Conservation (phyloP, 2,329 filamentous ascomycete species). For the Ophiostoma tasmaniense region DNA sequence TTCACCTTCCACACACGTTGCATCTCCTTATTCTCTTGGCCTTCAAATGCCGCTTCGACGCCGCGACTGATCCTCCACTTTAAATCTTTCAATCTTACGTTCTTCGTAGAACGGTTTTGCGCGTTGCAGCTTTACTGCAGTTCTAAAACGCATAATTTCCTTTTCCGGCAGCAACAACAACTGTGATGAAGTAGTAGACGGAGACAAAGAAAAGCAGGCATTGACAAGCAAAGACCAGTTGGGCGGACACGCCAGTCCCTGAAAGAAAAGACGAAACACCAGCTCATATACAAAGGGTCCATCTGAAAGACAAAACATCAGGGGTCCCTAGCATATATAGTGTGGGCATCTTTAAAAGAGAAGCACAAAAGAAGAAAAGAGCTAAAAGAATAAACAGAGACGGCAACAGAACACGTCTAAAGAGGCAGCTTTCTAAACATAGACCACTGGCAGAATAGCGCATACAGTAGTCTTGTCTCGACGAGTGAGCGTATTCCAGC, state of each 20-base stretch:
- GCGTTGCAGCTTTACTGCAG: not conserved
- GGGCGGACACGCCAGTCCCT: not conserved
- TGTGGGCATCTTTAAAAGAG: not conserved
- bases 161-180: not conserved
- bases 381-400: not conserved
- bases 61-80: not conserved
- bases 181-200: not conserved
- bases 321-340: not conserved
- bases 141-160: not conserved
- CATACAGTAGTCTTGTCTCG: not conserved
- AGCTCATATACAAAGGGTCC: not conserved
- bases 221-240: not conserved
- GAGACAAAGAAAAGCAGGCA: not conserved
- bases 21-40: not conserved
- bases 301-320: slow-evolving; percentile 3
- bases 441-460: not conserved
- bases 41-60: not conserved
- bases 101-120: not conserved
- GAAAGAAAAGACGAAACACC: not conserved
- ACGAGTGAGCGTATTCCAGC: not conserved
- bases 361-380: not conserved
- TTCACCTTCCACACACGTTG: not conserved
- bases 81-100: not conserved
- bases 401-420: not conserved
- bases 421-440: slow-evolving; percentile 1